These are phyloP conservation scores for Podospora pseudoanserina DNA, from an alignment of 495 filamentous ascomycete species.

Conservation along the genomic window DNA sequence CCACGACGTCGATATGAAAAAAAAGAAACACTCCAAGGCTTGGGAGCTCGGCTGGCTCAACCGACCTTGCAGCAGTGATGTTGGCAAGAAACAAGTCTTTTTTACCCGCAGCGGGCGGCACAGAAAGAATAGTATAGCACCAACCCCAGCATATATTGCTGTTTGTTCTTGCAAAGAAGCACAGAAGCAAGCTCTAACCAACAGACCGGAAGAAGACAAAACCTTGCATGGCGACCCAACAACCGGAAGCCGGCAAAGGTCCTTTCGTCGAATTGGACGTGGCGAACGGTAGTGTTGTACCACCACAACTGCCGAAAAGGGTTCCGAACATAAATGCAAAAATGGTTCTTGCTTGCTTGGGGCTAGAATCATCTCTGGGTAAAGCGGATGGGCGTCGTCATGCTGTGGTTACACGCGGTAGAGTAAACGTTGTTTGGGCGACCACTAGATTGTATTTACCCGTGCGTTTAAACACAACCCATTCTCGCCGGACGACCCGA, in stretches of 20 bases:
- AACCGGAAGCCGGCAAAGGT: constrained; percentile 5
- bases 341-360: not conserved
- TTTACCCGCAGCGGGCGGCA: not conserved
- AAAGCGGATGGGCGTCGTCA: constrained; percentile 11
- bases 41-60: not conserved
- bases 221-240: not conserved
- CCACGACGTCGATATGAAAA: not conserved
- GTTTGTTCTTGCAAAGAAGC: not conserved
- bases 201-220: not conserved
- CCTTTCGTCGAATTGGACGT: not conserved
- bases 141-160: not conserved
- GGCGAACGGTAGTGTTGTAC: not conserved
- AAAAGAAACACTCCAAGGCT: not conserved
- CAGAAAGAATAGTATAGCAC: not conserved
- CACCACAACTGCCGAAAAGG: constrained; percentile 6
- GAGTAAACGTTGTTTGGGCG: not conserved
- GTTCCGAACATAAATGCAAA: constrained; percentile 3
- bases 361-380: constrained; percentile 5
- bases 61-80: not conserved
- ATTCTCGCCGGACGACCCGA: constrained; percentile 24
- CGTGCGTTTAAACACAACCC: constrained; percentile 12
- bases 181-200: not conserved
- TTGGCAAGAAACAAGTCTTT: not conserved
- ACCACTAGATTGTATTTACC: not conserved
- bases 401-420: not conserved